Evolutionary conservation across 257 asterid species (phyloP).

Genomic region (Nyctanthes arbortristis): DNA sequence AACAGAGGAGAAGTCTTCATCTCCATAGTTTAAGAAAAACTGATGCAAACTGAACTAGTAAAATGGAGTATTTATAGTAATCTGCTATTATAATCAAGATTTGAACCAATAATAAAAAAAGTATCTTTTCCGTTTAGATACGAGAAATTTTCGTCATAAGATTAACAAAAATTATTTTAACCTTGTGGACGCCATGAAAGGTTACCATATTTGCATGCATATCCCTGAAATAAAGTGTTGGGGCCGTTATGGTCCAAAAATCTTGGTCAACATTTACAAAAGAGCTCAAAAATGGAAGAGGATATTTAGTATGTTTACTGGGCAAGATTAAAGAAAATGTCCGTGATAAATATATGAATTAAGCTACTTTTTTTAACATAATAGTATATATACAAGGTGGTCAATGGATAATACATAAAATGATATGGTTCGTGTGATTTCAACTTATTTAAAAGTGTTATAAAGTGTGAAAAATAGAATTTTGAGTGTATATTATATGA

Average conservation of each 20-base stretch:
- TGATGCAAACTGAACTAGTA: constrained; percentile 25
- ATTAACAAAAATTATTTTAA: not conserved
- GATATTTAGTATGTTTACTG: too few relatives aligned
- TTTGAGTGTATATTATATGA: too few relatives aligned
- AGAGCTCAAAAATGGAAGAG: too few relatives aligned
- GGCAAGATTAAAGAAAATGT: too few relatives aligned
- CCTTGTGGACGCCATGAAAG: not conserved
- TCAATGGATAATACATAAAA: too few relatives aligned
- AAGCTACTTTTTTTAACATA: too few relatives aligned
- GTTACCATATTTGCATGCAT: not conserved
- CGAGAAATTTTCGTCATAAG: not conserved
- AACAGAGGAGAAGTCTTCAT: constrained; percentile 37
- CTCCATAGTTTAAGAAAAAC: constrained; percentile 1
- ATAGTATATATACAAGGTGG: too few relatives aligned
- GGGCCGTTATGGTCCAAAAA: not conserved
- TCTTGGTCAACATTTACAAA: not conserved
- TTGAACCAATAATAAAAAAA: not conserved
- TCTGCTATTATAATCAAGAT: too few relatives aligned
- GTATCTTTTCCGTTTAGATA: not conserved
- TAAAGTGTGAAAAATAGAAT: too few relatives aligned
- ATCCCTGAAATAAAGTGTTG: not conserved
- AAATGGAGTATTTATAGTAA: constrained; percentile 5
- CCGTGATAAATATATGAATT: too few relatives aligned
- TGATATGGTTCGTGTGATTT: too few relatives aligned
- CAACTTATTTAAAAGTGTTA: too few relatives aligned